These are phyloP conservation scores for Hordeum pubiflorum DNA, from an alignment of 202 grass and related monocot genomes.

Conservation along the genomic window DNA sequence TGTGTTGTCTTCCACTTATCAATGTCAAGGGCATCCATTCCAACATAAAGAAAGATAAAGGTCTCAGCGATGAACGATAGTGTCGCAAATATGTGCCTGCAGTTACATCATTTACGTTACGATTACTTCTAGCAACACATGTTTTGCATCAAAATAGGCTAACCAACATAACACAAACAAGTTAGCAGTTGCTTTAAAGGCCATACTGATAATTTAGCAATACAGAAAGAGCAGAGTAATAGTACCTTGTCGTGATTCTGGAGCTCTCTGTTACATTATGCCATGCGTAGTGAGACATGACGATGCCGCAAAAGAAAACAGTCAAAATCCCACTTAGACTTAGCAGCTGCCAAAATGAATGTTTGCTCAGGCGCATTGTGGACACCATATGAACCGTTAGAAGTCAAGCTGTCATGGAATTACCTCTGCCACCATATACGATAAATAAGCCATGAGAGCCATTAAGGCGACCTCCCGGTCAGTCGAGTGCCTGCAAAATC, in stretches of 20 bases:
- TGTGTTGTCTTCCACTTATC: slow-evolving; percentile 75
- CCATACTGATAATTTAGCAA: not conserved
- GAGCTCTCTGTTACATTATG: slow-evolving; percentile 84
- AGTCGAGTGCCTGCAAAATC: slow-evolving; percentile 73
- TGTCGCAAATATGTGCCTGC: slow-evolving; percentile 78
- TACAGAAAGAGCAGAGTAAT: not conserved
- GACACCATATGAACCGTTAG: not conserved
- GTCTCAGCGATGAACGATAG: slow-evolving; percentile 77
- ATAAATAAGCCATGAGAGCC: slow-evolving; percentile 89
- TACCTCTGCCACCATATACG: slow-evolving; percentile 90
- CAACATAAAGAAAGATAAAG: slow-evolving; percentile 93
- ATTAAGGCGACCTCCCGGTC: slow-evolving; percentile 85
- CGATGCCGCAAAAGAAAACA: slow-evolving; percentile 89
- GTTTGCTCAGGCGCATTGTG: not conserved
- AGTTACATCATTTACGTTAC: not conserved
- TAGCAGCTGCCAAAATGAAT: slow-evolving; percentile 38
- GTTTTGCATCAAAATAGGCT: not conserved
- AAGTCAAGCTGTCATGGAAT: not conserved
- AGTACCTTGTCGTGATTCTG: slow-evolving; percentile 72
- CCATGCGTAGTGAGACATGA: slow-evolving; percentile 96
- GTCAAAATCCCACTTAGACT: slow-evolving; percentile 77
- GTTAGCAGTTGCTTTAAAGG: not conserved
- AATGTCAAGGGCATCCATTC: slow-evolving; percentile 92
- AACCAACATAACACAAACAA: not conserved
- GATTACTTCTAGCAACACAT: not conserved